A percentile compares a stretch with the other conserved stretches of the same genome.
Evolutionary conservation across 129 eudicot genomes (phyloP).

Genomic region (Tagetes patula): DNA sequence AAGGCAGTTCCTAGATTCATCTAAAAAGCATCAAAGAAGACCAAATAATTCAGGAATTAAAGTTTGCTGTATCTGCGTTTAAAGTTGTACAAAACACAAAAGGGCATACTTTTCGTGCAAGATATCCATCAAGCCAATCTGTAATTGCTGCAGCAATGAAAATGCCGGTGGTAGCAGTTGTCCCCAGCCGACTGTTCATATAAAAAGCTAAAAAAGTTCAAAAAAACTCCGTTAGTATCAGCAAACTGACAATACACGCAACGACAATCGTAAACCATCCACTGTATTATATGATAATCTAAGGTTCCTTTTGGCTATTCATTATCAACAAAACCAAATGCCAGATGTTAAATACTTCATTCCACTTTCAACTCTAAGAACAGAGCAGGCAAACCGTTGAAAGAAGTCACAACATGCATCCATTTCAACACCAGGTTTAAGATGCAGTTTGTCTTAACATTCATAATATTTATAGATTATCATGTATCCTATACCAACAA

Average conservation of each 20-base stretch:
- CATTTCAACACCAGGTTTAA: not conserved
- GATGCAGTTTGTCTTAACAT: not conserved
- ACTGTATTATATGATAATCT: not conserved
- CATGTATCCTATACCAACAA: slow-evolving; percentile 9
- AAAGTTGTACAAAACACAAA: slow-evolving; percentile 10
- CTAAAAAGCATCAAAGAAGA: slow-evolving; percentile 36
- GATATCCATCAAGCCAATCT: slow-evolving; percentile 98
- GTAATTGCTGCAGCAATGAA: slow-evolving; percentile 92
- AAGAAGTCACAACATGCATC: slow-evolving; percentile 10
- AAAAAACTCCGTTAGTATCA: slow-evolving; percentile 33
- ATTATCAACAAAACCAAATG: not conserved
- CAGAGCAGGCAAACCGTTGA: slow-evolving; percentile 6
- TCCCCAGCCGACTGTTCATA: slow-evolving; percentile 80
- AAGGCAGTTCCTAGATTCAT: slow-evolving; percentile 87
- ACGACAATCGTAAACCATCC: slow-evolving; percentile 1
- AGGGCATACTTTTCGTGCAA: slow-evolving; percentile 75
- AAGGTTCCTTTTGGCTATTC: slow-evolving; percentile 9
- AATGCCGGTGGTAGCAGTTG: slow-evolving; percentile 72
- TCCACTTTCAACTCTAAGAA: not conserved
- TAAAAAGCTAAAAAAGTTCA: slow-evolving; percentile 60
- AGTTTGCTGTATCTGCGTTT: not conserved
- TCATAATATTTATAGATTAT: not conserved
- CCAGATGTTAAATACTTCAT: not conserved
- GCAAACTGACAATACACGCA: slow-evolving; percentile 1
- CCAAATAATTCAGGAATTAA: slow-evolving; percentile 1